A percentile compares a stretch with the other conserved stretches of the same genome.
These are phyloP conservation scores for Detonula confervacea DNA, from an alignment of 352 stramenopile species.

Conservation along the genomic window DNA sequence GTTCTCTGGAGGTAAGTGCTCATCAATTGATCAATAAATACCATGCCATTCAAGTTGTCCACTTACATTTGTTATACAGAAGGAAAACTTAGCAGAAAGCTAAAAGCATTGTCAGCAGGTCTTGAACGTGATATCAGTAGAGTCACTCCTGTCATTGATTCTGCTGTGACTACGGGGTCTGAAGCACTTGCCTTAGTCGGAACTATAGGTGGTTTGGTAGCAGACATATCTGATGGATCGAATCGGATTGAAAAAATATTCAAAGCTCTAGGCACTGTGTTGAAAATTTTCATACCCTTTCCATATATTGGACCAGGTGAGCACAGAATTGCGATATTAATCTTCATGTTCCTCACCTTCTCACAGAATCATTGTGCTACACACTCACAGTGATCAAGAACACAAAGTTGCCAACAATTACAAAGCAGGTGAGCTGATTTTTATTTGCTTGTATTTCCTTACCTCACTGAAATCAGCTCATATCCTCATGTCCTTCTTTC, in stretches of 20 bases:
- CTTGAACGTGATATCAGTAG: conserved; percentile 19
- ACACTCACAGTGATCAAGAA: conserved; percentile 8
- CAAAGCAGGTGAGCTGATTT: too few species aligned
- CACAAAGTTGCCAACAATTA: conserved; percentile 14
- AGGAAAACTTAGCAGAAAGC: conserved; percentile 20
- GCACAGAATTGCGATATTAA: too few species aligned
- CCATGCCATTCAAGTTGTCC: too few species aligned
- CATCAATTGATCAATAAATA: too few species aligned
- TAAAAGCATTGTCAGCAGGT: conserved; percentile 3
- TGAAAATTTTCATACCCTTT: conserved; percentile 22
- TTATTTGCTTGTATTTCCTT: too few species aligned
- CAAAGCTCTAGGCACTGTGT: not conserved
- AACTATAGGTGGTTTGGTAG: not conserved
- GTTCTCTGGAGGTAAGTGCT: conserved; percentile 15
- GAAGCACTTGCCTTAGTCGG: not conserved
- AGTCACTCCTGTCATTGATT: conserved; percentile 9
- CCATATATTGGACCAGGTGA: conserved; percentile 28
- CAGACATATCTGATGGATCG: not conserved
- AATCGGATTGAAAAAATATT: not conserved
- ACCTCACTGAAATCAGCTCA: too few species aligned
- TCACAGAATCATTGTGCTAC: too few species aligned
- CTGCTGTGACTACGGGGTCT: not conserved
- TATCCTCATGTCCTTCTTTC: too few species aligned
- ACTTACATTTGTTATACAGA: too few species aligned
- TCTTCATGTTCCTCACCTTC: too few species aligned